These are phyloP conservation scores for Pittosporum tobira DNA, from an alignment of 129 eudicot species.

Conservation along the genomic window DNA sequence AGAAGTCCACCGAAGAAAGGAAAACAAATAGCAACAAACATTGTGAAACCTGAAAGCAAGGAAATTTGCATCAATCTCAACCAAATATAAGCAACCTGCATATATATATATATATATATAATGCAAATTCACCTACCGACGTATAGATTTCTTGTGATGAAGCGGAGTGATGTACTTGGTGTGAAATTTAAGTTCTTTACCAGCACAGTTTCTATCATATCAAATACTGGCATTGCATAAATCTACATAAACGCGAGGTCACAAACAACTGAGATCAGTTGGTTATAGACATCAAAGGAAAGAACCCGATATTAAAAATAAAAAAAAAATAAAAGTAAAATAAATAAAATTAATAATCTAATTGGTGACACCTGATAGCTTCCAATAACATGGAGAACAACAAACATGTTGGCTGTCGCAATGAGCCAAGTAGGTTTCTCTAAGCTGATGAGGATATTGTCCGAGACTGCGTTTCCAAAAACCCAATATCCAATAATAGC, in stretches of 20 bases:
- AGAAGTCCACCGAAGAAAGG: slow-evolving; percentile 60
- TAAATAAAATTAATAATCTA: too few relatives aligned
- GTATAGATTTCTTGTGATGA: slow-evolving; percentile 40
- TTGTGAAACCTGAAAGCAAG: slow-evolving; percentile 37
- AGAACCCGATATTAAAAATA: not conserved
- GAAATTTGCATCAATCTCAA: not conserved
- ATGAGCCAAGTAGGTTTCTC: slow-evolving; percentile 41
- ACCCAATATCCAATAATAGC: slow-evolving; percentile 33
- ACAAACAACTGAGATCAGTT: not conserved
- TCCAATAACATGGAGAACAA: slow-evolving; percentile 44
- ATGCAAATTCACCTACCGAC: slow-evolving; percentile 60
- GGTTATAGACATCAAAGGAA: not conserved
- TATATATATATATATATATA: not conserved
- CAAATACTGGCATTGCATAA: too few relatives aligned
- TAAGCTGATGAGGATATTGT: slow-evolving; percentile 25
- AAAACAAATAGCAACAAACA: slow-evolving; percentile 43
- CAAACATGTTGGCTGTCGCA: slow-evolving; percentile 42
- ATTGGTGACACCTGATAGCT: slow-evolving; percentile 64
- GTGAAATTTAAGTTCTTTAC: slow-evolving; percentile 45
- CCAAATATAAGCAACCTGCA: not conserved
- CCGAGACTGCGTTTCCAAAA: slow-evolving; percentile 27
- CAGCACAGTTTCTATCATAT: slow-evolving; percentile 57
- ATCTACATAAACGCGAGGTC: slow-evolving; percentile 33
- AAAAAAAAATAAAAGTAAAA: too few relatives aligned
- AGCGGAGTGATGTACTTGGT: slow-evolving; percentile 42